phyloP scores from a whole-genome alignment of 805 yeast genomes.

The Metschnikowia orientalis region DNA sequence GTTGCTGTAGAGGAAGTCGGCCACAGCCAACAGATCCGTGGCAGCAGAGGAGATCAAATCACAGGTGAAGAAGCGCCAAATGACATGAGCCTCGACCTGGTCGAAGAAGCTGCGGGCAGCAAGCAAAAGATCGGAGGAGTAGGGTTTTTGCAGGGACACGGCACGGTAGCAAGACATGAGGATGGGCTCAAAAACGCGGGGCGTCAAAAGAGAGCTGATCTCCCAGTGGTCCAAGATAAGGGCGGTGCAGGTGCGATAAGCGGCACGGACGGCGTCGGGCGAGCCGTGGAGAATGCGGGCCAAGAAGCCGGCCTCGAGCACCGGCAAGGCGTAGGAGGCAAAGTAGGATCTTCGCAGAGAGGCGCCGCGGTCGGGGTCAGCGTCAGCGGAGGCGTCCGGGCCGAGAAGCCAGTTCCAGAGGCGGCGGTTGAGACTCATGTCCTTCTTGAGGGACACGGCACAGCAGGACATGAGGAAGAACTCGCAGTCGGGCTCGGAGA shows the following conservation, averaged over 20 bases:
- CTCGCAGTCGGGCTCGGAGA: conserved; percentile 51
- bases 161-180: conserved; percentile 42
- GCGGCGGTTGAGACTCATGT: conserved; percentile 92
- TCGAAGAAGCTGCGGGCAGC: conserved; percentile 74
- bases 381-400: conserved; percentile 33
- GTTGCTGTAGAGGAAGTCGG: conserved; percentile 55
- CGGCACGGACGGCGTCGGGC: conserved; percentile 39
- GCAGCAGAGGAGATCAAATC: conserved; percentile 34
- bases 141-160: neutral
- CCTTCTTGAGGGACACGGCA: conserved; percentile 68
- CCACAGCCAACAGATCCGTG: conserved; percentile 38
- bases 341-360: conserved; percentile 45
- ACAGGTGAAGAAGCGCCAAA: conserved; percentile 64
- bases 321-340: conserved; percentile 47
- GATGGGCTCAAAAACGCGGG: conserved; percentile 63
- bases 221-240: conserved; percentile 94
- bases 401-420: conserved; percentile 93
- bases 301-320: conserved; percentile 51
- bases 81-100: conserved; percentile 72
- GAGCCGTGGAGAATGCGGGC: conserved; percentile 36
- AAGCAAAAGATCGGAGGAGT: conserved; percentile 40
- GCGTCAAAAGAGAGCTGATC: conserved; percentile 71
- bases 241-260: conserved; percentile 57
- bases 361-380: conserved; percentile 29
- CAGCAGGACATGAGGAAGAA: conserved; percentile 60